Evolutionary conservation across 192 early-diverging fungal species (phyloP).

Genomic region (Backusella psychrophila): DNA sequence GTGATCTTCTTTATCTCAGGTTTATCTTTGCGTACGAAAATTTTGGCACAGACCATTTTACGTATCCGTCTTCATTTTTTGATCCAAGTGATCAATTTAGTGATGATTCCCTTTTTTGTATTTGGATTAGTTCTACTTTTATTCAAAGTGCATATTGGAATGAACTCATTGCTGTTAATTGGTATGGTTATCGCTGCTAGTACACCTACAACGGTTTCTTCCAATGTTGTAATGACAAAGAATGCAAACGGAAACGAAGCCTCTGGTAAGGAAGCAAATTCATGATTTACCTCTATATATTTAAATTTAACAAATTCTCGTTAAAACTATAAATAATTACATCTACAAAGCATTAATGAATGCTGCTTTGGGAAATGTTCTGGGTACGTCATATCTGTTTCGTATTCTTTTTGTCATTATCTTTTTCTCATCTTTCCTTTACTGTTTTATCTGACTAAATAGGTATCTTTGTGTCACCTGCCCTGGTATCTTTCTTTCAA

Average conservation of each 20-base stretch:
- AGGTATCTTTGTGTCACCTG: slow-evolving; percentile 56
- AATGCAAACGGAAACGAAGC: slow-evolving; percentile 67
- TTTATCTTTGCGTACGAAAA: slow-evolving; percentile 30
- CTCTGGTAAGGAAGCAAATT: slow-evolving; percentile 21
- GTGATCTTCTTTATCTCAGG: slow-evolving; percentile 40
- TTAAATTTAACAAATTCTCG: not conserved
- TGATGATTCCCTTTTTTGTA: slow-evolving; percentile 59
- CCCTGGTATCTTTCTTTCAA: slow-evolving; percentile 48
- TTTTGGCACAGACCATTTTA: slow-evolving; percentile 28
- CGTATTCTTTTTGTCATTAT: not conserved
- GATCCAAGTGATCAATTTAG: slow-evolving; percentile 58
- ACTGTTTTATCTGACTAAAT: not conserved
- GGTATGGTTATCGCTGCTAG: slow-evolving; percentile 64
- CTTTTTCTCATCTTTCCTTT: not conserved
- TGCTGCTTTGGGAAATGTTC: slow-evolving; percentile 66
- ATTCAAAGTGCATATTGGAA: slow-evolving; percentile 34
- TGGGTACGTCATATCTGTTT: not conserved
- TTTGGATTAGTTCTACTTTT: slow-evolving; percentile 55
- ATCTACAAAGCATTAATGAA: slow-evolving; percentile 53
- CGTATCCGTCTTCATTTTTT: slow-evolving; percentile 55
- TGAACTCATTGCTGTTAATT: slow-evolving; percentile 54
- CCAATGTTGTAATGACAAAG: slow-evolving; percentile 77
- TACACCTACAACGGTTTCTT: slow-evolving; percentile 73
- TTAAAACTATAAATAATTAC: not conserved
- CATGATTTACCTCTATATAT: not conserved